A percentile compares a stretch with the other conserved stretches of the same genome.
phyloP scores from a whole-genome alignment of 2,329 filamentous ascomycete species.

The Huntiella moniliformis region DNA sequence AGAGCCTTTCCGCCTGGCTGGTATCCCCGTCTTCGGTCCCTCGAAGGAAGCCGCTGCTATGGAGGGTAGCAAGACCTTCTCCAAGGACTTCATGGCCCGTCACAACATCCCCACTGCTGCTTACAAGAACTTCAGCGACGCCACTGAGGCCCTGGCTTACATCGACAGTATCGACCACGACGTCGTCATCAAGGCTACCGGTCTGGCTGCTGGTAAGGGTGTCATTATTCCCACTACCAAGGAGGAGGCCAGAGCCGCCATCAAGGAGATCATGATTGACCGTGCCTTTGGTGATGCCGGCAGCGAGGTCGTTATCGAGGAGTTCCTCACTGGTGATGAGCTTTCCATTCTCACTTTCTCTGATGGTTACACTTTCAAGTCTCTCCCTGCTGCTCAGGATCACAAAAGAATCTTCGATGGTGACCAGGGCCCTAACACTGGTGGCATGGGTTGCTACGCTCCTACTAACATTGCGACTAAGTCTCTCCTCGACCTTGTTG shows the following conservation, averaged over 20 bases:
- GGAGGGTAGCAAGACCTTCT: conserved; percentile 94
- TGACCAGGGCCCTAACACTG: conserved; percentile 81
- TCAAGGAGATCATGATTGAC: conserved; percentile 80
- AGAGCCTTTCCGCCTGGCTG: conserved; percentile 55
- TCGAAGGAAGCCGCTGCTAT: conserved; percentile 67
- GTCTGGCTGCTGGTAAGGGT: conserved; percentile 84
- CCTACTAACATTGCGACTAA: conserved; percentile 65
- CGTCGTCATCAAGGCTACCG: conserved; percentile 85
- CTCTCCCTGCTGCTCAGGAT: conserved; percentile 80
- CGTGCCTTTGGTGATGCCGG: conserved; percentile 75
- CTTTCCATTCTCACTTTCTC: conserved; percentile 80
- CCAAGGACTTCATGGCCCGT: conserved; percentile 93
- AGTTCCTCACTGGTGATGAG: conserved; percentile 81
- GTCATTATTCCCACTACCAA: conserved; percentile 74
- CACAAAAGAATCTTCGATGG: conserved; percentile 90
- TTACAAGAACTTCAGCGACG: conserved; percentile 75
- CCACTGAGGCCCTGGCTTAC: conserved; percentile 53
- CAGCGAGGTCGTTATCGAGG: conserved; percentile 85
- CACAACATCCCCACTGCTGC: conserved; percentile 78
- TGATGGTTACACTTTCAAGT: conserved; percentile 69
- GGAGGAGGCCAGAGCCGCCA: conserved; percentile 61
- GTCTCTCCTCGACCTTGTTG: conserved; percentile 58
- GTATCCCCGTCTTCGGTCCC: conserved; percentile 72
- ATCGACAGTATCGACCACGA: conserved; percentile 51
- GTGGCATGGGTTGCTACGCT: conserved; percentile 94